A percentile compares a stretch with the other conserved stretches of the same genome.
Evolutionary conservation across 441 rosid genomes (phyloP).

Genomic region (Euphorbia corollata): DNA sequence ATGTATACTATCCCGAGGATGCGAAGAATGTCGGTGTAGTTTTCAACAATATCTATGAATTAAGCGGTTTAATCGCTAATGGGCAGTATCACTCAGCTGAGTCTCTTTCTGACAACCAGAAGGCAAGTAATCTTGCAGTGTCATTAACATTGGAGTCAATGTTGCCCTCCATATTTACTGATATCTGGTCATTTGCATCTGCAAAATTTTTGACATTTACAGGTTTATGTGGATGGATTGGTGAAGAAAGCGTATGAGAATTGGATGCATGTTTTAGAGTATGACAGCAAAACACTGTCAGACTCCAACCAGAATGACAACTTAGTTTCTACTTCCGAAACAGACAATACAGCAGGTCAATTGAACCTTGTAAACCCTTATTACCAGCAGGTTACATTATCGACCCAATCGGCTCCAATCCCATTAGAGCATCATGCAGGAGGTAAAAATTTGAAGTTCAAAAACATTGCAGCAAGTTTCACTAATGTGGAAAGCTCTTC

Average conservation of each 20-base stretch:
- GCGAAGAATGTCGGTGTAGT: constrained; percentile 55
- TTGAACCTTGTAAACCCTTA: constrained; percentile 41
- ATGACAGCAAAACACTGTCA: constrained; percentile 72
- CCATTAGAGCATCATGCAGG: constrained; percentile 52
- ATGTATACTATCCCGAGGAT: constrained; percentile 73
- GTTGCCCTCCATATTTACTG: neutral
- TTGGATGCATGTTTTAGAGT: constrained; percentile 87
- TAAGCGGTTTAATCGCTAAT: constrained; percentile 67
- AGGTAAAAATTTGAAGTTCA: constrained; percentile 39
- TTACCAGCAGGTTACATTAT: constrained; percentile 32
- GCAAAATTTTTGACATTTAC: constrained; percentile 20
- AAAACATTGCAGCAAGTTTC: neutral
- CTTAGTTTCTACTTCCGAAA: constrained; percentile 24
- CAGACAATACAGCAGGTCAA: constrained; percentile 27
- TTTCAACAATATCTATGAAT: constrained; percentile 71
- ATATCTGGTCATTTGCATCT: too few species aligned
- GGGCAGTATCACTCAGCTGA: constrained; percentile 59
- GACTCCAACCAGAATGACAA: constrained; percentile 44
- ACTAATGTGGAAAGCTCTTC: neutral
- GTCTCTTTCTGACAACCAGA: constrained; percentile 79
- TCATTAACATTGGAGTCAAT: neutral
- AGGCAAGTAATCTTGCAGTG: constrained; percentile 36
- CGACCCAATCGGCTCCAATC: constrained; percentile 33
- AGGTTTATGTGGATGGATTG: constrained; percentile 70
- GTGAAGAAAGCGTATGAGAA: constrained; percentile 91